phyloP scores from a whole-genome alignment of 179 eudicot genomes.

The Camellia oleifera region DNA sequence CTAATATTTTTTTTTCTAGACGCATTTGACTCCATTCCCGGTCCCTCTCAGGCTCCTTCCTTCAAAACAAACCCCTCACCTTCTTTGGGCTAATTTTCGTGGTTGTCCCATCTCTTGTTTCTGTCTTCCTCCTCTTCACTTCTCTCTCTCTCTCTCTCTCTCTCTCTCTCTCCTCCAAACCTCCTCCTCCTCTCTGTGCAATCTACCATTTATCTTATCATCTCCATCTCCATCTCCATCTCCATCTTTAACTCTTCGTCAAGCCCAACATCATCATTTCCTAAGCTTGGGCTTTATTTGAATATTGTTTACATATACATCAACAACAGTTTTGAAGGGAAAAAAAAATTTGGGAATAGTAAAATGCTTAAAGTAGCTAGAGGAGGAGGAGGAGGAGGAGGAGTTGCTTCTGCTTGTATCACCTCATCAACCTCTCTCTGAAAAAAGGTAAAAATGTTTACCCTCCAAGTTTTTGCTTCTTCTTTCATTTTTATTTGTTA shows the following conservation, averaged over 20 bases:
- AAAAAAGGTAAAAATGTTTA: conserved; percentile 17
- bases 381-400: conserved; percentile 16
- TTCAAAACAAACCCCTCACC: conserved; percentile 19
- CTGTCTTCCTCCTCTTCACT: neutral
- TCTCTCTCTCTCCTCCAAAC: neutral
- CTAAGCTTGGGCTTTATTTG: too few species aligned
- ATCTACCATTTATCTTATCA: neutral
- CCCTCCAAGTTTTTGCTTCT: neutral
- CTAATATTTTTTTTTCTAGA: neutral
- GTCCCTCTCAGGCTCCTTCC: neutral
- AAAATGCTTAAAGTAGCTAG: neutral
- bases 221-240: neutral
- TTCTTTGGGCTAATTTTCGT: conserved; percentile 16
- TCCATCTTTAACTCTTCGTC: neutral
- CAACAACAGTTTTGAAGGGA: neutral
- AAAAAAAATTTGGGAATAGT: conserved; percentile 2
- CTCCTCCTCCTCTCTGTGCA: neutral
- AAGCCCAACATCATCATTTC: too few species aligned
- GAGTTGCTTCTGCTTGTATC: conserved; percentile 24
- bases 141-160: neutral
- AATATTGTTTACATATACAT: neutral
- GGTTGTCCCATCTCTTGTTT: conserved; percentile 14
- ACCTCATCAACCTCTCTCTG: conserved; percentile 12
- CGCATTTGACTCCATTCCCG: neutral
- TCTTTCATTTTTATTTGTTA: conserved; percentile 3